phyloP scores from a whole-genome alignment of 768 basidiomycete genomes.

The Tylopilus rubrobrunneus region DNA sequence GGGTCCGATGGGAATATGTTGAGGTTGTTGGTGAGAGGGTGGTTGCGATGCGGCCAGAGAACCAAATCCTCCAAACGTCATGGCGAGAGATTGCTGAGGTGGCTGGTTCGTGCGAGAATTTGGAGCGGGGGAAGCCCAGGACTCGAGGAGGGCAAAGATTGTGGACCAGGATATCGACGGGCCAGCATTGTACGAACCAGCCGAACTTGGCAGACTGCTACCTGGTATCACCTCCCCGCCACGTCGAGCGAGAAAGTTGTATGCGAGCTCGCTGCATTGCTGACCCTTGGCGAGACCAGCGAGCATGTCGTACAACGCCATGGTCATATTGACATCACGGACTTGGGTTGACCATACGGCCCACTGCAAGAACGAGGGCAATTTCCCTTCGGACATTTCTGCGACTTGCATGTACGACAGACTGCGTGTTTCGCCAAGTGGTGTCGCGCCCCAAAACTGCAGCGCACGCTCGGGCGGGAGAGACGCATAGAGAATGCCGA shows the following conservation, averaged over 20 bases:
- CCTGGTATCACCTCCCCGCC: constrained; percentile 65
- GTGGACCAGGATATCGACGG: constrained; percentile 73
- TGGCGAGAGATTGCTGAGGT: constrained; percentile 38
- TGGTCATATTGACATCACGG: constrained; percentile 68
- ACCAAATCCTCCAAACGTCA: constrained; percentile 28
- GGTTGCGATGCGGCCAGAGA: no score
- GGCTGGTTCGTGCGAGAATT: constrained; percentile 44
- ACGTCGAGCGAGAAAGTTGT: constrained; percentile 84
- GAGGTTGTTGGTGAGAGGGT: no score
- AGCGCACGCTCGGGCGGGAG: constrained; percentile 74
- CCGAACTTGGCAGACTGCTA: constrained; percentile 41
- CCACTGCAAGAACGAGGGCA: constrained; percentile 84
- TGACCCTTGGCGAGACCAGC: constrained; percentile 79
- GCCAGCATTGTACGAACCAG: constrained; percentile 38
- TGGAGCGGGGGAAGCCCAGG: constrained; percentile 60
- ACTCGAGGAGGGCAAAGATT: constrained; percentile 72
- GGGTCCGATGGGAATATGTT: no score
- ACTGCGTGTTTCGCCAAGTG: constrained; percentile 37
- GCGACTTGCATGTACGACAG: constrained; percentile 53
- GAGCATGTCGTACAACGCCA: constrained; percentile 87
- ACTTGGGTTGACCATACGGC: constrained; percentile 81
- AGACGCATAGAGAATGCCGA: constrained; percentile 74
- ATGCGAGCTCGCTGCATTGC: constrained; percentile 80
- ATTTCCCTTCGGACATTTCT: constrained; percentile 59
- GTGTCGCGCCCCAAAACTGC: constrained; percentile 80